phyloP scores from a whole-genome alignment of 2,329 filamentous ascomycete species.

The Hawksworthiomyces lignivorus region DNA sequence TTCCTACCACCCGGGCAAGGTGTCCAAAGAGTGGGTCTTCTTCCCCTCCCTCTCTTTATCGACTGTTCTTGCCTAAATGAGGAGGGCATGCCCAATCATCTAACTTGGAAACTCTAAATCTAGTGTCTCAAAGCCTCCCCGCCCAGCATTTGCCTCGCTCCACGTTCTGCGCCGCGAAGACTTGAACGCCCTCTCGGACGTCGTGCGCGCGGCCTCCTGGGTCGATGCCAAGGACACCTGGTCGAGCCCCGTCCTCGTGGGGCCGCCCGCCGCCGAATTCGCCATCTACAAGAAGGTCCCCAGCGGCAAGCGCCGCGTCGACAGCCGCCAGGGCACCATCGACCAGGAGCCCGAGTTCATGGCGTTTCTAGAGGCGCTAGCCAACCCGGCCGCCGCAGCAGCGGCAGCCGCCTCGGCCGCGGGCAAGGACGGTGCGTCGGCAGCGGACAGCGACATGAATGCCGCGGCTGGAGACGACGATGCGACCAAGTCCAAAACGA shows the following conservation, averaged over 20 bases:
- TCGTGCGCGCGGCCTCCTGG: conserved; percentile 62
- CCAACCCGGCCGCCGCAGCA: conserved; percentile 48
- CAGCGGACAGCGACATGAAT: background rate
- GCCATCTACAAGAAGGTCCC: conserved; percentile 79
- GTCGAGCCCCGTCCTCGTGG: conserved; percentile 64
- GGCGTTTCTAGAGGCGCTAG: conserved; percentile 79
- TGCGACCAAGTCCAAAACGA: conserved; percentile 40
- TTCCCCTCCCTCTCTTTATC: too few relatives aligned
- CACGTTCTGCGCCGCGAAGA: conserved; percentile 68
- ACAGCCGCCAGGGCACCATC: conserved; percentile 86
- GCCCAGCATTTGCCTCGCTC: conserved; percentile 72
- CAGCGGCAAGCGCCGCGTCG: conserved; percentile 63
- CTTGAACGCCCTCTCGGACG: conserved; percentile 59
- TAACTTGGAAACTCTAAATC: too few relatives aligned
- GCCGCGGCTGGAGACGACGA: conserved; percentile 32
- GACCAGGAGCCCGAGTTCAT: conserved; percentile 96
- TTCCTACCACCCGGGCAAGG: conserved; percentile 57
- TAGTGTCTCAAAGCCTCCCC: conserved; percentile 80
- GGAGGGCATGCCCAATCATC: background rate
- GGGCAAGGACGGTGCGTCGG: background rate
- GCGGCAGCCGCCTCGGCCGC: conserved; percentile 21
- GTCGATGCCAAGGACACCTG: conserved; percentile 74
- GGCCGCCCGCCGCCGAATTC: conserved; percentile 73
- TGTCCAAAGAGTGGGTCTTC: conserved; percentile 68
- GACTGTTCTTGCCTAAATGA: background rate